Evolutionary conservation across 228 moss, liverwort and hornwort genomes (phyloP).

Genomic region (Sphagnum magellanicum): DNA sequence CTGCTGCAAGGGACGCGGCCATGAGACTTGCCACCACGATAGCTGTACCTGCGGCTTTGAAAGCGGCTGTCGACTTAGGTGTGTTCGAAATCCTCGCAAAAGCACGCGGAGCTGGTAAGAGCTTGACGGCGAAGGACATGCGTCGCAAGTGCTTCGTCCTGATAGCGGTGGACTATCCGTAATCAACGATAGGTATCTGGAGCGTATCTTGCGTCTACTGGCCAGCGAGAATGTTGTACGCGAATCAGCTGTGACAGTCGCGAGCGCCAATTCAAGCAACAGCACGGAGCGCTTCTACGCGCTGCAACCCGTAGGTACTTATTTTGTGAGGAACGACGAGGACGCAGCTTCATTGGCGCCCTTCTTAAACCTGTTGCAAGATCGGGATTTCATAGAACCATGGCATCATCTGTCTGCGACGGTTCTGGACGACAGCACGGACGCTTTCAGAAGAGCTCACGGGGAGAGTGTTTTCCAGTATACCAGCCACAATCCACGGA

Average conservation of each 20-base stretch:
- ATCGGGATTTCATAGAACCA: not conserved
- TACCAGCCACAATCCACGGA: conserved; percentile 3
- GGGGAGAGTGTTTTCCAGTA: conserved; percentile 20
- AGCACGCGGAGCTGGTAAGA: conserved; percentile 7
- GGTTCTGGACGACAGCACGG: conserved; percentile 7
- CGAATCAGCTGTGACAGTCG: conserved; percentile 4
- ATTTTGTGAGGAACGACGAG: conserved; percentile 14
- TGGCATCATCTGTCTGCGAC: conserved; percentile 26
- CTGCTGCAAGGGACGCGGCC: too few species aligned
- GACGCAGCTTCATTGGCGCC: conserved; percentile 9
- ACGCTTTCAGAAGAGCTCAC: conserved; percentile 23
- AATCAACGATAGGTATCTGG: conserved; percentile 16
- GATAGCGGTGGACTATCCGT: not conserved
- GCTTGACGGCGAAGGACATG: conserved; percentile 19
- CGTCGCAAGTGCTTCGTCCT: conserved; percentile 6
- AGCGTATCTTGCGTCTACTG: conserved; percentile 24
- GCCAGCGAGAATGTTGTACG: conserved; percentile 7
- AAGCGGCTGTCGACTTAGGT: conserved; percentile 13
- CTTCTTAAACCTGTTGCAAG: not conserved
- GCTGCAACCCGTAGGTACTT: conserved; percentile 13
- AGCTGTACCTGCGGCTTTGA: not conserved
- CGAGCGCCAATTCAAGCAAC: not conserved
- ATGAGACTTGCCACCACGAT: too few species aligned
- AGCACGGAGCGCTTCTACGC: conserved; percentile 11
- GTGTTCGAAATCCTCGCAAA: conserved; percentile 21